Conservation (phyloP, 495 filamentous ascomycete species). For the Neurospora sp. region DNA sequence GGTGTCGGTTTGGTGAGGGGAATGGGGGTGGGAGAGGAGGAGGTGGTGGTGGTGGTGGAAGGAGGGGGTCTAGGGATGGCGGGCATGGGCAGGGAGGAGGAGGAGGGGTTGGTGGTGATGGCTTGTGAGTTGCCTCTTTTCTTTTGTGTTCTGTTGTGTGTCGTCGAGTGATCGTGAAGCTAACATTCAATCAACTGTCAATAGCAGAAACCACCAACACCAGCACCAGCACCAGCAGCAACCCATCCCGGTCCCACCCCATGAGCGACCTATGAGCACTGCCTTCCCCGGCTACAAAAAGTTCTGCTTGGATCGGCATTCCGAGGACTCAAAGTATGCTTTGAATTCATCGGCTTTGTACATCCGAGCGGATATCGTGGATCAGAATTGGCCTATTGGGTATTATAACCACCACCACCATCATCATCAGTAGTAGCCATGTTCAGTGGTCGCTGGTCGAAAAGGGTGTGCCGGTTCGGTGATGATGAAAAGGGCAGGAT, state of each 20-base stretch:
- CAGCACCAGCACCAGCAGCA: background rate
- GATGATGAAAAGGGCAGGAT: background rate
- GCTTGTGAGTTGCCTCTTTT: background rate
- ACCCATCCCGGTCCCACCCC: background rate
- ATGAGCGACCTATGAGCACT: background rate
- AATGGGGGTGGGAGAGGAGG: background rate
- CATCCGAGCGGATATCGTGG: slow-evolving; percentile 7
- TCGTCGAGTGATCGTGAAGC: background rate
- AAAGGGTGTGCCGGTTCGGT: background rate
- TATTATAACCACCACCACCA: background rate
- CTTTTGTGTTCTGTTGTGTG: too few relatives aligned
- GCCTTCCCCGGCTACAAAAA: background rate
- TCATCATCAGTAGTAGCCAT: background rate
- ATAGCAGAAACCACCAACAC: background rate
- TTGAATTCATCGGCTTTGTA: slow-evolving; percentile 3
- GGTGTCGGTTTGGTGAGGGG: background rate
- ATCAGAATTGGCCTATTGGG: background rate
- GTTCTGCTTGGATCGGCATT: background rate
- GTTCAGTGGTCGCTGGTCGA: background rate
- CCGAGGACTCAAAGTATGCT: background rate
- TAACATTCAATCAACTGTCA: background rate
- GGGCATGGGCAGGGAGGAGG: background rate
- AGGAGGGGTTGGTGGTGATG: background rate
- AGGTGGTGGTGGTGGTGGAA: background rate
- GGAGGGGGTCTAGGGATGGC: background rate